Conservation (phyloP, 345 rosid species). For the Tarenaya hassleriana region DNA sequence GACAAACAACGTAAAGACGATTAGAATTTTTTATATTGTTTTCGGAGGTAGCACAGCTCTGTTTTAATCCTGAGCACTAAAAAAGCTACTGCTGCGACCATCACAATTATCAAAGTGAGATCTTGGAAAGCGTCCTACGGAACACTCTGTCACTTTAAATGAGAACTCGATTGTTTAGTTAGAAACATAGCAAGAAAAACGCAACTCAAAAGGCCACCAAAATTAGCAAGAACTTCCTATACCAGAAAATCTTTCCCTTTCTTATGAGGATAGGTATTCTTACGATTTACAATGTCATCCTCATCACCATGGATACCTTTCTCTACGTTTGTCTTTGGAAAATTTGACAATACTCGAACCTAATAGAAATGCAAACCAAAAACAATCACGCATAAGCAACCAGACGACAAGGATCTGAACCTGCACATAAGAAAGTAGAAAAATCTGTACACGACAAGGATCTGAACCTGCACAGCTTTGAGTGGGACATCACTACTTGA, state of each 20-base stretch:
- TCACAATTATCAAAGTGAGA: slow-evolving; percentile 79
- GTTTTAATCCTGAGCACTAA: slow-evolving; percentile 89
- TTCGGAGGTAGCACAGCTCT: slow-evolving; percentile 89
- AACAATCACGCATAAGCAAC: too few relatives aligned
- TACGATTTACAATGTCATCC: slow-evolving; percentile 56
- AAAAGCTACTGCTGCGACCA: slow-evolving; percentile 84
- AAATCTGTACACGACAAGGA: too few relatives aligned
- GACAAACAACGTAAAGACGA: too few relatives aligned
- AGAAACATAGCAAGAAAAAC: slow-evolving; percentile 1
- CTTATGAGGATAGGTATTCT: too few relatives aligned
- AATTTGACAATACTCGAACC: slow-evolving; percentile 57
- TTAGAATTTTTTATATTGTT: too few relatives aligned
- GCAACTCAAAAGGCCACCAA: slow-evolving; percentile 1
- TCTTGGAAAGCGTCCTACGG: slow-evolving; percentile 84
- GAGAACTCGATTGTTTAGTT: not conserved
- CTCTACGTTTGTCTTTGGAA: slow-evolving; percentile 58
- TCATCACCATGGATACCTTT: slow-evolving; percentile 77
- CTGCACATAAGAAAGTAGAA: too few relatives aligned
- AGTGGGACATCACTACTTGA: too few relatives aligned
- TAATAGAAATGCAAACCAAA: slow-evolving; percentile 31
- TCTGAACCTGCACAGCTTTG: too few relatives aligned
- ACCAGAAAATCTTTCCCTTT: too few relatives aligned
- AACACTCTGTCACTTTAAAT: slow-evolving; percentile 43
- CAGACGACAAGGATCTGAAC: too few relatives aligned
- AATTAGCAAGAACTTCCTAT: too few relatives aligned